Evolutionary conservation across 176 grass and related monocot species (phyloP).

Genomic region (Oryza nivara): DNA sequence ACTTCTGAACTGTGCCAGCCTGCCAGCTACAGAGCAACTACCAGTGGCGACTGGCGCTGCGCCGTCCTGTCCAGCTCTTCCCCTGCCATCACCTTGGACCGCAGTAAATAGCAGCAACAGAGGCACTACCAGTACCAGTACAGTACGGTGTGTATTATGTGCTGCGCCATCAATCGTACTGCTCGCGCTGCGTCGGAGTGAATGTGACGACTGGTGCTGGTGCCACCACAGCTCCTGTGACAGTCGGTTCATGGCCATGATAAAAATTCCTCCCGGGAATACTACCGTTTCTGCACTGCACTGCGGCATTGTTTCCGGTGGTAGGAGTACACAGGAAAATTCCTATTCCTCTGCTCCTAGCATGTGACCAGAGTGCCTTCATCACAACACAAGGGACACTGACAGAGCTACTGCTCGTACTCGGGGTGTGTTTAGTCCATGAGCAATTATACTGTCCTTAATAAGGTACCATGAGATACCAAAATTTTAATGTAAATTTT

Average conservation of each 20-base stretch:
- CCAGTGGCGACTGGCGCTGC: not conserved
- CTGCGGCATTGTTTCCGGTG: not conserved
- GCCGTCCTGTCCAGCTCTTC: not conserved
- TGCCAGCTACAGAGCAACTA: not conserved
- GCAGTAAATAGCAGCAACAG: not conserved
- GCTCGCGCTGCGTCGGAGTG: not conserved
- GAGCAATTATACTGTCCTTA: no score
- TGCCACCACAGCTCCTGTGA: not conserved
- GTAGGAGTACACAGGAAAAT: not conserved
- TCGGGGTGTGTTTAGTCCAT: no score
- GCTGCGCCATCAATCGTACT: not conserved
- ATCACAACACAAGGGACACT: not conserved
- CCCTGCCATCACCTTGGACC: not conserved
- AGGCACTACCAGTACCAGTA: not conserved
- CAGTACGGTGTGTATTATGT: not conserved
- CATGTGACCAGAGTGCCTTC: not conserved
- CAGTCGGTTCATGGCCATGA: not conserved
- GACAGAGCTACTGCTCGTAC: not conserved
- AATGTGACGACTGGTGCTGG: not conserved
- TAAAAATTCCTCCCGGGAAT: conserved; percentile 23
- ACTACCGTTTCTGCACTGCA: not conserved
- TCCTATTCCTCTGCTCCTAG: not conserved
- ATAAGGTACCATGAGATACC: no score
- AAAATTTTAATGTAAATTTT: no score
- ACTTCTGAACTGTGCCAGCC: not conserved